Conservation (phyloP, 2,329 filamentous ascomycete species). For the Microdochium trichocladiopsis region DNA sequence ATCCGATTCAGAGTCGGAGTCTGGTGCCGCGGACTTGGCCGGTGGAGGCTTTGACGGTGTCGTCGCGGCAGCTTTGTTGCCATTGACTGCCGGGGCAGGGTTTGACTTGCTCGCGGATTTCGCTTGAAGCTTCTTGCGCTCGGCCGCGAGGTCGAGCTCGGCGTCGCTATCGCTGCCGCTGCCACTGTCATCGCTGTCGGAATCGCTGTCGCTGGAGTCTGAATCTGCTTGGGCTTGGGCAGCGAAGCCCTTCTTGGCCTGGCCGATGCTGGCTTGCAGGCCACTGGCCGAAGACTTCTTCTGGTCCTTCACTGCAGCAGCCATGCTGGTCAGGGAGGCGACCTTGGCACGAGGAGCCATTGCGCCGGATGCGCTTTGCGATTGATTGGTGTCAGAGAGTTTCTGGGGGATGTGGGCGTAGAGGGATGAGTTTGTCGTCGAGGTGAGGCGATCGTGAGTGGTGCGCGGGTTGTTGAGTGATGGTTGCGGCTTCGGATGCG, state of each 20-base stretch:
- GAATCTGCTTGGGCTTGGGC: constrained; percentile 23
- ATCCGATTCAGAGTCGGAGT: constrained; percentile 2
- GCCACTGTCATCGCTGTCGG: constrained; percentile 22
- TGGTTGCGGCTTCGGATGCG: not conserved
- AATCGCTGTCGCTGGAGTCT: constrained; percentile 20
- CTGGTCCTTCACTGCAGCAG: not conserved
- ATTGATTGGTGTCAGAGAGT: not conserved
- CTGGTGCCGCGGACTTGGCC: constrained; percentile 7
- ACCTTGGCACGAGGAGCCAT: not conserved
- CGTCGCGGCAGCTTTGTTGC: constrained; percentile 5
- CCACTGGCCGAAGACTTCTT: constrained; percentile 1
- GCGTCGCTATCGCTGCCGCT: constrained; percentile 25
- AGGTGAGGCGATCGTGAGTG: not conserved
- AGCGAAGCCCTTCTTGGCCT: constrained; percentile 10
- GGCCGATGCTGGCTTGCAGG: constrained; percentile 7
- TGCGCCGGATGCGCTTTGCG: constrained; percentile 2
- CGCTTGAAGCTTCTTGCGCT: constrained; percentile 22
- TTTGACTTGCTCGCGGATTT: constrained; percentile 18
- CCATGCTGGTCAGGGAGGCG: not conserved
- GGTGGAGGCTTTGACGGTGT: constrained; percentile 2
- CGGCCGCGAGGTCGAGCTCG: constrained; percentile 19
- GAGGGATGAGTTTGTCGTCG: not conserved
- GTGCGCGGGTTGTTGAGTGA: not conserved
- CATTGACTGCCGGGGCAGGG: not conserved
- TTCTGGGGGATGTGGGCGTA: not conserved